Conservation (phyloP, 768 basidiomycete genomes). For the Albatrellus ellisii region DNA sequence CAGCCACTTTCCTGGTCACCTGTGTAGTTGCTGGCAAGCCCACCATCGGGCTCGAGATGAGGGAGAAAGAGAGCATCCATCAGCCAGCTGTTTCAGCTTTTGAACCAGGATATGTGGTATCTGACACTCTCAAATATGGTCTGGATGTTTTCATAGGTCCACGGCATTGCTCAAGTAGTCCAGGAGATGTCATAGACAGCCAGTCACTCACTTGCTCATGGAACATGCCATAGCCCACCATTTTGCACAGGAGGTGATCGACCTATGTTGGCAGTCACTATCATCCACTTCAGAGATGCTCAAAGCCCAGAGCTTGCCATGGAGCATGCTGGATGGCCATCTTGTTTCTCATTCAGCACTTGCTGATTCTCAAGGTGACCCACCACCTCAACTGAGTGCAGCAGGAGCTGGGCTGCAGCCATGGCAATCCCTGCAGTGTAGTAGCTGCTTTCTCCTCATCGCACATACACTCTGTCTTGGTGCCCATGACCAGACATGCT, state of each 20-base stretch:
- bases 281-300: conserved; percentile 59
- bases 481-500: conserved; percentile 31
- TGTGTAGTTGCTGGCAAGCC: conserved; percentile 33
- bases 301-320: conserved; percentile 32
- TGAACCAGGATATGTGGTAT: conserved; percentile 78
- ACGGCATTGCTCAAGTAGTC: conserved; percentile 87
- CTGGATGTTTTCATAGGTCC: conserved; percentile 83
- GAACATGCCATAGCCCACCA: conserved; percentile 95
- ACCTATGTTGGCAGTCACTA: conserved; percentile 72
- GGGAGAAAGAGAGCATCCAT: conserved; percentile 62
- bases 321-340: conserved; percentile 59
- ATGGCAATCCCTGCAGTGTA: conserved; percentile 35
- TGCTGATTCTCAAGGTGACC: conserved; percentile 80
- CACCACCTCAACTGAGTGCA: conserved; percentile 55
- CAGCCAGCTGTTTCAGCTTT: too few species aligned
- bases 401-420: conserved; percentile 29
- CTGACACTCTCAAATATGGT: too few species aligned
- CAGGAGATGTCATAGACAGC: conserved; percentile 10
- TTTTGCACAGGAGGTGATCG: conserved; percentile 86
- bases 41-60: conserved; percentile 29
- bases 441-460: conserved; percentile 34
- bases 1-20: conserved; percentile 1
- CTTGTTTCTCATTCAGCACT: conserved; percentile 85
- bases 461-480: conserved; percentile 5
- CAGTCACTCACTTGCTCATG: background rate